Evolutionary conservation across 2,329 filamentous ascomycete species (phyloP), one percentile per base, ranked within the genome.

Genomic region (Bertia moriformis): DNA sequence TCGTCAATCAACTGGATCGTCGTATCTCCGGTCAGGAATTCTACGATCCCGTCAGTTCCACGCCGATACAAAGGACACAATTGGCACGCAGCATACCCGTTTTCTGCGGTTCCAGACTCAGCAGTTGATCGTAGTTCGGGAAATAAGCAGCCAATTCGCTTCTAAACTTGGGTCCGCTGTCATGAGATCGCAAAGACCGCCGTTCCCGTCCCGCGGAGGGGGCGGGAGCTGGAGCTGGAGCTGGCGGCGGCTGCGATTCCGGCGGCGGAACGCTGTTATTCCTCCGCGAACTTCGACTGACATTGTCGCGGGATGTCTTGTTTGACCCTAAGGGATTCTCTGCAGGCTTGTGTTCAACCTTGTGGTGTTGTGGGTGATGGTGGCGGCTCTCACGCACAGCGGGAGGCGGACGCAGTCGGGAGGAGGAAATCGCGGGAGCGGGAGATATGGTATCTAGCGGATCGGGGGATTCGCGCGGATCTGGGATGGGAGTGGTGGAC

Each of bases 91-190:
- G 7, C 22, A 27, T 7, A n/a, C n/a, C 22, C n/a, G n/a, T 10
- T 18, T 10, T 35, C 32, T 13, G 24, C 10, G 24, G 24, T 10
- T 35, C 32, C 10, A 35, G 15, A 35, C 32, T 35, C 10, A 35
- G 10, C 10, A 35, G 10, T 17, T 35, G 32, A 10, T 35, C 32
- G 15, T 35, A 35, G 15, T 35, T 35, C 10, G 7, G 17, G 32
- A 35, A 35, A 35, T 35, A 35, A 7, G 10, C 7, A 10, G 32
- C 32, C 32, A 35, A 15, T 35, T 35, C 32, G 32, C 32, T 35
- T 15, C 15, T 13, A 7, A 10, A 35, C 32, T 15, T 7, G 7
- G 32, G 17, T 7, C 15, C 15, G 32, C 32, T 35, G 15, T 35
- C 32, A 7, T 10, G 7, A 7, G 32, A 35, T 7, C 32, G 32